Conservation (phyloP, 2,329 filamentous ascomycete species). For the Phoma sp. region DNA sequence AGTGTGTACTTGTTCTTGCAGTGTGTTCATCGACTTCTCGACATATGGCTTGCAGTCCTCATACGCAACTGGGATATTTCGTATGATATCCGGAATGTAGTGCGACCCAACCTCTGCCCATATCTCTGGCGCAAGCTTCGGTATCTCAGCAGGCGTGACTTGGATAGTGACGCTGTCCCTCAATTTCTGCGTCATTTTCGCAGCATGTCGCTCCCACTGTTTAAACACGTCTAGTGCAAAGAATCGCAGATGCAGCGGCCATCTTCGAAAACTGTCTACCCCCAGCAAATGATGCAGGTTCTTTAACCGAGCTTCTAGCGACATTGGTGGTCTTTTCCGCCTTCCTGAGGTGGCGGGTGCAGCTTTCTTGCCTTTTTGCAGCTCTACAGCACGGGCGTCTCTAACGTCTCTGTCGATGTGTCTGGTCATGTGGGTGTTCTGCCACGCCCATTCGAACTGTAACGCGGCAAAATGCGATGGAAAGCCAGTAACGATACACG, state of each 20-base stretch:
- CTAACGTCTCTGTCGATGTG: conserved; percentile 67
- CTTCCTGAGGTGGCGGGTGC: conserved; percentile 46
- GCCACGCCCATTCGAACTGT: conserved; percentile 98
- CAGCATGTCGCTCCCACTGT: conserved; percentile 67
- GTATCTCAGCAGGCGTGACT: conserved; percentile 40
- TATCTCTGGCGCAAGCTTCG: conserved; percentile 26
- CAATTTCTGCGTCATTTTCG: conserved; percentile 34
- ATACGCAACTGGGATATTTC: conserved; percentile 61
- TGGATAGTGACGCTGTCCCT: conserved; percentile 36
- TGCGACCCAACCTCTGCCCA: conserved; percentile 28
- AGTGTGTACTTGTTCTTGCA: conserved; percentile 17
- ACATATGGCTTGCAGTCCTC: conserved; percentile 56
- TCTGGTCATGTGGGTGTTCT: conserved; percentile 79
- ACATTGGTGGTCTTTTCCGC: conserved; percentile 60
- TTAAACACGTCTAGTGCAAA: conserved; percentile 73
- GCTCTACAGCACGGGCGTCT: conserved; percentile 43
- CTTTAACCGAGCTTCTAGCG: conserved; percentile 72
- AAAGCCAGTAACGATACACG: conserved; percentile 84
- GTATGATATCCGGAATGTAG: conserved; percentile 40
- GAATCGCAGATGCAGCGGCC: conserved; percentile 84
- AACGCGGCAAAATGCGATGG: conserved; percentile 84
- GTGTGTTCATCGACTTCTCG: conserved; percentile 55
- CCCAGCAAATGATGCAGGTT: conserved; percentile 83
- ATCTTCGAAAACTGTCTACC: conserved; percentile 78
- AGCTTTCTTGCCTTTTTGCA: conserved; percentile 37